A percentile compares a stretch with the other conserved stretches of the same genome.
phyloP scores from a whole-genome alignment of 768 basidiomycete genomes.

The Tremella yokohamensis region DNA sequence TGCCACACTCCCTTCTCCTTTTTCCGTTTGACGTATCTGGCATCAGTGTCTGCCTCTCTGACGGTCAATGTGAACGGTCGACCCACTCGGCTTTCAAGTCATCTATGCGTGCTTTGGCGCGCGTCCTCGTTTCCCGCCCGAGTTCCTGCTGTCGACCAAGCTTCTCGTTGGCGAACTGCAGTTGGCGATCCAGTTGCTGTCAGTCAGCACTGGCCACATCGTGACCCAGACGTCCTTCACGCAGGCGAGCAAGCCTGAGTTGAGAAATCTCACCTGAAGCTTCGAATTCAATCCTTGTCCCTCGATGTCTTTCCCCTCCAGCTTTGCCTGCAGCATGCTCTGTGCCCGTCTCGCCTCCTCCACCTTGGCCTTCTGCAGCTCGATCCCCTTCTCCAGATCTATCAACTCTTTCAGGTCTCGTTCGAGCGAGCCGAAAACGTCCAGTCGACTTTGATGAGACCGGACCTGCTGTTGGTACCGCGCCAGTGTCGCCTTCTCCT shows the following conservation, averaged over 20 bases:
- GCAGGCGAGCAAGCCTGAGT: background rate
- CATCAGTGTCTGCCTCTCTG: background rate
- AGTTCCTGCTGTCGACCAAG: constrained; percentile 72
- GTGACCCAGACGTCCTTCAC: background rate
- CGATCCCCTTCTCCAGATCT: constrained; percentile 38
- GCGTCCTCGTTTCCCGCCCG: constrained; percentile 71
- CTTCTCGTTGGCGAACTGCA: constrained; percentile 76
- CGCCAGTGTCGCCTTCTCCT: constrained; percentile 67
- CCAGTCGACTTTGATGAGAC: constrained; percentile 71
- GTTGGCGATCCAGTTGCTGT: constrained; percentile 76
- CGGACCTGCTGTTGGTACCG: constrained; percentile 69
- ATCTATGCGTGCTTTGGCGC: constrained; percentile 71
- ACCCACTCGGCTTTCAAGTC: constrained; percentile 55
- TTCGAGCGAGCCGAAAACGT: constrained; percentile 68
- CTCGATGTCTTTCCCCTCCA: constrained; percentile 72
- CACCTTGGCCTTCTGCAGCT: constrained; percentile 17
- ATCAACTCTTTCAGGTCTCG: constrained; percentile 52
- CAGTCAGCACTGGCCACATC: background rate
- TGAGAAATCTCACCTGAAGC: constrained; percentile 59
- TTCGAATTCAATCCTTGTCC: constrained; percentile 64
- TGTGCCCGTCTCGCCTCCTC: constrained; percentile 61
- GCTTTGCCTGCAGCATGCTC: constrained; percentile 62
- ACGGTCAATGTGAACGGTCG: background rate
- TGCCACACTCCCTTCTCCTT: constrained; percentile 37
- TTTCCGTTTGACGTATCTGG: constrained; percentile 22